Evolutionary conservation across 1,284 basidiomycete genomes (phyloP), one percentile per base, ranked within the genome.

Genomic region (Psilocybe mexicana): DNA sequence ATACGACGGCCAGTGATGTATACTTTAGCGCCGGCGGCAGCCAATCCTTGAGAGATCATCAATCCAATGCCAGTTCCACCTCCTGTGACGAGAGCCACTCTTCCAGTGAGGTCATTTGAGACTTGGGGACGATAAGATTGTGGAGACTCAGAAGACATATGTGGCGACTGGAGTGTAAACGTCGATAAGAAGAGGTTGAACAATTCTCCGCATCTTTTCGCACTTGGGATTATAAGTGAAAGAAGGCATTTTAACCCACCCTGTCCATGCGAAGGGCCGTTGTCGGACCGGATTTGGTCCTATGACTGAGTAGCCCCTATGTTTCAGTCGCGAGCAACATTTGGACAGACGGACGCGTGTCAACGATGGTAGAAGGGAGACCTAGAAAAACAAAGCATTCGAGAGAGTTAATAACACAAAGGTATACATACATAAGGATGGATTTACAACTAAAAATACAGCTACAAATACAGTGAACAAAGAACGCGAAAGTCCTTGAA

Each of bases 51-150:
- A 4, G 91, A 79, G 57, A 92, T 91, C 84, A 88, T 88, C 59
- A 87, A 71, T 47, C 88, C 86, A 60, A 93, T 93, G 1, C 92
- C 92, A 0, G 88, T 90, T 25, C 88, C 91, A 4, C 91, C 92
- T 44, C 92, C 91, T 0, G 91, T 90, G 33, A 93, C 86, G 35
- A 93, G 71, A 6, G 90, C 88, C 18, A 92, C 74, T 33, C 83
- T 79, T 6, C 82, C 85, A 12, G 77, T 73, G 52, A 91, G 78
- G 62, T 84, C 79, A 64, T 81, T 86, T n/a, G 88, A 61, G 58
- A 72, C 76, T 57, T 79, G 69, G 30, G 74, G 70, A 33, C 64
- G 60, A 60, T 70, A 72, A 50, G 69, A 71, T 26, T 48, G 48
- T 26, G 60, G 55, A 42, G 18, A 18, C 18, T 18, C 18, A 18